phyloP scores from a whole-genome alignment of 305 asterid genomes.

The Solanum aculeatissimum region DNA sequence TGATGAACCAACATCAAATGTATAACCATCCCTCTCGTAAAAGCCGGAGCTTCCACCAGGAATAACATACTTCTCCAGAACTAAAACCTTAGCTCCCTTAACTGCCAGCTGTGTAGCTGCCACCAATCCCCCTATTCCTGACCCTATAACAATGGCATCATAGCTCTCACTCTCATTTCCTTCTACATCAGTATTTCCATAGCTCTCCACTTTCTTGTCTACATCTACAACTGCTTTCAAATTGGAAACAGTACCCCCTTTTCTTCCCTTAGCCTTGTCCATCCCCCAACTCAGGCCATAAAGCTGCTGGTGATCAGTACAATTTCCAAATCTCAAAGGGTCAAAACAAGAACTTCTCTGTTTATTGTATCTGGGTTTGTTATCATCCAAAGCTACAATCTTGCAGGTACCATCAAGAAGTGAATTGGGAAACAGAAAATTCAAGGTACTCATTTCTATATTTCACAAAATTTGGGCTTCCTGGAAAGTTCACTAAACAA shows the following conservation, averaged over 20 bases:
- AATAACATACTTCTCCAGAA: constrained; percentile 87
- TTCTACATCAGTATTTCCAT: constrained; percentile 5
- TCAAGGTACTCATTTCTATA: constrained; percentile 28
- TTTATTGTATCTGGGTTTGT: constrained; percentile 12
- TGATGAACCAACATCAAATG: constrained; percentile 94
- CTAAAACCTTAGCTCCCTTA: constrained; percentile 87
- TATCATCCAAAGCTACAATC: constrained; percentile 17
- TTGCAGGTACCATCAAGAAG: constrained; percentile 18
- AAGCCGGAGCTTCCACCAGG: constrained; percentile 99
- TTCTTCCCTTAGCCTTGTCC: constrained; percentile 13
- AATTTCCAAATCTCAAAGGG: constrained; percentile 11
- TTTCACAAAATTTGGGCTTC: background rate
- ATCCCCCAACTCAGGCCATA: constrained; percentile 14
- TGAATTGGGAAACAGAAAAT: constrained; percentile 17
- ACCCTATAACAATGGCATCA: constrained; percentile 93
- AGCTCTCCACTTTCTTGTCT: constrained; percentile 24
- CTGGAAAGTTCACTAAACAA: background rate
- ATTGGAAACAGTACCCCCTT: constrained; percentile 8
- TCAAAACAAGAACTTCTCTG: constrained; percentile 7
- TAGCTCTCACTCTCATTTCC: constrained; percentile 22
- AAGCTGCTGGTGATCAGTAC: background rate
- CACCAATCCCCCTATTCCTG: constrained; percentile 92
- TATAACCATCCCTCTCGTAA: constrained; percentile 81
- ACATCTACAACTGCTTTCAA: constrained; percentile 41
- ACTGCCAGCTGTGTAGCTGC: constrained; percentile 98